phyloP scores from a whole-genome alignment of 2,329 filamentous ascomycete genomes.

The Epichloe gansuensis region DNA sequence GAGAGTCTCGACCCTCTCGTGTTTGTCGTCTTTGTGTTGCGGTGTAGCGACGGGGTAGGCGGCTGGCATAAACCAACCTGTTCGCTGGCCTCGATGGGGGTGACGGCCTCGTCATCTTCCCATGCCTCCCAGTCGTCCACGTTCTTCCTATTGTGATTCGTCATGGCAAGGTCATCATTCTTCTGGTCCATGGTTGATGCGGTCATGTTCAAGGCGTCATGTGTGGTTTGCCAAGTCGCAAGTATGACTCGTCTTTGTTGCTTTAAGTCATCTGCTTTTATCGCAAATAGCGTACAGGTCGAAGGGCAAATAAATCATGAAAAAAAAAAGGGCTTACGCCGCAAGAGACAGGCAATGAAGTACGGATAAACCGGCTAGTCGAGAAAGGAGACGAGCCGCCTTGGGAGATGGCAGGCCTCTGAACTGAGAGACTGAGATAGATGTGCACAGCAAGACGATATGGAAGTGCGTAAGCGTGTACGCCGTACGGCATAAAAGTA shows the following conservation, averaged over 20 bases:
- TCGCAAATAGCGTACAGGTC: background rate
- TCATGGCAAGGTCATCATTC: background rate
- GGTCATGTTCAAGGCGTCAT: constrained; percentile 2
- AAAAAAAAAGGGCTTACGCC: background rate
- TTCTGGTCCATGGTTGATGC: background rate
- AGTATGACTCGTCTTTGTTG: background rate
- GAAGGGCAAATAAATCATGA: background rate
- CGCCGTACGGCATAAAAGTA: no score
- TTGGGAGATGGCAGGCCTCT: background rate
- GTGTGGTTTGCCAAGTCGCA: background rate
- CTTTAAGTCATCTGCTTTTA: background rate
- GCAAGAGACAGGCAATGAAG: background rate
- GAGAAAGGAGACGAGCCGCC: no score
- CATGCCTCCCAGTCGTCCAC: constrained; percentile 42
- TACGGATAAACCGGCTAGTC: no score
- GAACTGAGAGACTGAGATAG: background rate
- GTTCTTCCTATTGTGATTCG: background rate
- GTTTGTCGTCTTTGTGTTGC: constrained; percentile 6
- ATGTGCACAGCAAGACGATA: background rate
- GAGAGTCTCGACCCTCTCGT: constrained; percentile 24
- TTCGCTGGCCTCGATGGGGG: constrained; percentile 27
- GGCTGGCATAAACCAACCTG: constrained; percentile 15
- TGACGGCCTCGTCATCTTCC: constrained; percentile 35
- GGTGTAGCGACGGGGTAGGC: constrained; percentile 9
- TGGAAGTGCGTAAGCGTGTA: background rate